A percentile compares a stretch with the other conserved stretches of the same genome.
Conservation (phyloP, 164 flowering plant genomes). For the Cinnamomum micranthum region DNA sequence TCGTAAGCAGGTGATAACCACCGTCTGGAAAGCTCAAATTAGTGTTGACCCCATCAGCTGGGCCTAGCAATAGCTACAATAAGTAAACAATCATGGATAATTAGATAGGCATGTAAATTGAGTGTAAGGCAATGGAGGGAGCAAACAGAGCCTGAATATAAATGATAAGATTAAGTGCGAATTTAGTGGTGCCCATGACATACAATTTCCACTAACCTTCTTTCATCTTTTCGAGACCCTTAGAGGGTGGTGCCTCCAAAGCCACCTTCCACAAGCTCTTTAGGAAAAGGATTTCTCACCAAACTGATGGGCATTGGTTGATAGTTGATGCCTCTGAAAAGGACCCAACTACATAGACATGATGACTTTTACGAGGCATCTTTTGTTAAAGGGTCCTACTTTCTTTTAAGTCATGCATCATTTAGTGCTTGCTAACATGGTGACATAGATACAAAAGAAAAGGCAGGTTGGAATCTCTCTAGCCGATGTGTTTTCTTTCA, state of each 20-base stretch:
- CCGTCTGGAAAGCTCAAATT: too few species aligned
- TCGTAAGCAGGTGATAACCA: too few species aligned
- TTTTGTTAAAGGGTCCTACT: neutral
- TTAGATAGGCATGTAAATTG: too few species aligned
- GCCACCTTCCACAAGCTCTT: neutral
- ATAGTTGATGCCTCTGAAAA: neutral
- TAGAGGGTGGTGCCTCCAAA: neutral
- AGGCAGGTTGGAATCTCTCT: neutral
- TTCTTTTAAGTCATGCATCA: neutral
- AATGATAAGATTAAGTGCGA: too few species aligned
- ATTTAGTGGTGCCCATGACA: neutral
- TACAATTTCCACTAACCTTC: neutral
- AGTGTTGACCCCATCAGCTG: too few species aligned
- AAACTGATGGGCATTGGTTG: neutral
- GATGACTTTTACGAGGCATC: neutral
- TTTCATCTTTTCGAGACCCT: neutral
- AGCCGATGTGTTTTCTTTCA: too few species aligned
- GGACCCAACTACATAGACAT: neutral
- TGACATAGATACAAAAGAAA: neutral
- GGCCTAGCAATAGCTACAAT: too few species aligned
- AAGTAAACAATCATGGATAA: too few species aligned
- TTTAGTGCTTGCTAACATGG: neutral
- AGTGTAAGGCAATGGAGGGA: too few species aligned
- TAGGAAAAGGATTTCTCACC: neutral
- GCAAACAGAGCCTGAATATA: too few species aligned